phyloP scores from a whole-genome alignment of 164 flowering plant species.

The Akebia trifoliata region DNA sequence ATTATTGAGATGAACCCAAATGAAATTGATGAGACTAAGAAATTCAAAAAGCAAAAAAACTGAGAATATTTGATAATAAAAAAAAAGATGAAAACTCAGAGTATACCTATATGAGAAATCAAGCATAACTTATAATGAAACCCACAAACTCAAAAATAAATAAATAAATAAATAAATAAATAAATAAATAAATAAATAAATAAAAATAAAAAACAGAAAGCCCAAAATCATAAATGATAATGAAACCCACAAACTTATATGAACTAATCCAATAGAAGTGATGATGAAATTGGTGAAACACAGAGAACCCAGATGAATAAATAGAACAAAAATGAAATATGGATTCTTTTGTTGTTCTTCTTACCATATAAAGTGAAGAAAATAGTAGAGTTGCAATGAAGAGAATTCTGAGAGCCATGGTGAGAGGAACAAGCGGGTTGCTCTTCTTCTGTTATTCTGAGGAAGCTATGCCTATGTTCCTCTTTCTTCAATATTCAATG shows the following conservation, averaged over 20 bases:
- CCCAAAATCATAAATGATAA: too few relatives aligned
- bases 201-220: too few relatives aligned
- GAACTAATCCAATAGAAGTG: neutral
- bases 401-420: slow-evolving; percentile 13
- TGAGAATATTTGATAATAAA: neutral
- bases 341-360: neutral
- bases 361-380: slow-evolving; percentile 15
- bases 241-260: too few relatives aligned
- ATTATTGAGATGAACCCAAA: slow-evolving; percentile 1
- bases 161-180: too few relatives aligned
- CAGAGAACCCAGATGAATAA: slow-evolving; percentile 5
- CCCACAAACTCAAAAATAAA: neutral
- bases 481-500: too few relatives aligned
- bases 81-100: neutral
- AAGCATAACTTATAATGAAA: neutral
- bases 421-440: neutral
- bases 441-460: neutral
- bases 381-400: slow-evolving; percentile 4
- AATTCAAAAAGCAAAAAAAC: neutral
- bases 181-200: too few relatives aligned
- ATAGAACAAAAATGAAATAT: neutral
- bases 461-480: too few relatives aligned
- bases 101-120: neutral
- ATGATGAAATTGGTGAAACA: neutral
- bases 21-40: slow-evolving; percentile 6